Evolutionary conservation across 495 filamentous ascomycete species (phyloP).

Genomic region (Cercophora newfieldiana): DNA sequence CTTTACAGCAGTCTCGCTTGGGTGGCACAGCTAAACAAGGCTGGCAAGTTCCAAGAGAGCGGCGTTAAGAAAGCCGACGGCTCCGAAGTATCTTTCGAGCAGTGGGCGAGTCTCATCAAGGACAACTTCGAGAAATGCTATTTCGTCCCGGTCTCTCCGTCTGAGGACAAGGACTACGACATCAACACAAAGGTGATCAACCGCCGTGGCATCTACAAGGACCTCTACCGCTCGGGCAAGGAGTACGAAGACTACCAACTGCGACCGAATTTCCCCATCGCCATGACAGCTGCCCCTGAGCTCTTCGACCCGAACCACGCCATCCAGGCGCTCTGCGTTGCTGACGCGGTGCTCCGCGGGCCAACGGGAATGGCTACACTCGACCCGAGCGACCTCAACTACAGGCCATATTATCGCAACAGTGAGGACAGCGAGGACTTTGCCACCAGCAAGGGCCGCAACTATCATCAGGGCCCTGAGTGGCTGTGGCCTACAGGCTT

Average conservation of each 20-base stretch:
- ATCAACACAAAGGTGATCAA: slow-evolving; percentile 77
- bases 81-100: slow-evolving; percentile 64
- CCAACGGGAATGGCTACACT: slow-evolving; percentile 95
- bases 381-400: slow-evolving; percentile 87
- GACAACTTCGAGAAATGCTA: slow-evolving; percentile 87
- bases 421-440: slow-evolving; percentile 89
- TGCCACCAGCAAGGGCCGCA: slow-evolving; percentile 85
- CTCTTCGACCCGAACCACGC: slow-evolving; percentile 80
- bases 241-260: slow-evolving; percentile 98
- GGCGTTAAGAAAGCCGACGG: slow-evolving; percentile 66
- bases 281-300: slow-evolving; percentile 89
- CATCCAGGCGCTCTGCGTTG: slow-evolving; percentile 71
- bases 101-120: slow-evolving; percentile 83
- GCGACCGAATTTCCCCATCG: slow-evolving; percentile 89
- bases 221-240: slow-evolving; percentile 87
- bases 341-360: slow-evolving; percentile 75
- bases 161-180: slow-evolving; percentile 73
- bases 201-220: slow-evolving; percentile 96
- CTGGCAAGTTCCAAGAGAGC: slow-evolving; percentile 67
- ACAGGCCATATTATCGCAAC: slow-evolving; percentile 92
- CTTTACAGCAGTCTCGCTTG: slow-evolving; percentile 85
- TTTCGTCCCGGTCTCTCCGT: slow-evolving; percentile 69
- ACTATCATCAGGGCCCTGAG: slow-evolving; percentile 98
- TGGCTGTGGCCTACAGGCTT: slow-evolving; percentile 99
- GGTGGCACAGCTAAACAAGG: slow-evolving; percentile 64